Conservation (phyloP, 2,329 filamentous ascomycete species). For the Bipolaris sorokiniana region DNA sequence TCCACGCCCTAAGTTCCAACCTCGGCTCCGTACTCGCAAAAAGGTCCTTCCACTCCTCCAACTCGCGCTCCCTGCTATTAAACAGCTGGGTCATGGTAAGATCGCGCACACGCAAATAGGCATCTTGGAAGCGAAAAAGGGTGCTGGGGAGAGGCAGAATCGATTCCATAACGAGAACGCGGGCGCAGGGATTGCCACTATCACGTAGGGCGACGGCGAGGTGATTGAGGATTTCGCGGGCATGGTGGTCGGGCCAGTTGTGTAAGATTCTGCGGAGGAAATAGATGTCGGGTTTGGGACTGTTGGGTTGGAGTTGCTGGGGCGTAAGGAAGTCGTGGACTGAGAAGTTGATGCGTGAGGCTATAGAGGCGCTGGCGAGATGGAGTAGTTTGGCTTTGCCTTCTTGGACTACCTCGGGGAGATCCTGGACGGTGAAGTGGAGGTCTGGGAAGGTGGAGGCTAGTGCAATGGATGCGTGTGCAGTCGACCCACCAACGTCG, state of each 20-base stretch:
- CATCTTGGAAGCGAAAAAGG: background rate
- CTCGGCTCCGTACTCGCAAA: background rate
- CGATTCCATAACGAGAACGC: background rate
- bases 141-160: background rate
- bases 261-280: background rate
- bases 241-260: background rate
- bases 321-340: background rate
- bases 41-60: background rate
- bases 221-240: background rate
- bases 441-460: background rate
- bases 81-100: background rate
- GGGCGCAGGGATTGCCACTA: background rate
- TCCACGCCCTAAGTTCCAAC: background rate
- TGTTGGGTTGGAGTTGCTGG: background rate
- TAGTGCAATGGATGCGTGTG: background rate
- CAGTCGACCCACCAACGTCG: background rate
- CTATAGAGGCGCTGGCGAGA: background rate
- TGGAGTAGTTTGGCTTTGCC: background rate
- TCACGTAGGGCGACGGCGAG: background rate
- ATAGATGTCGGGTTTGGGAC: background rate
- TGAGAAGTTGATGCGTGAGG: background rate
- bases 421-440: background rate
- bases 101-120: background rate
- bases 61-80: background rate
- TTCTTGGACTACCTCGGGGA: background rate